These are phyloP conservation scores for Ustilago vetiveriae DNA, from an alignment of 1,284 basidiomycete species.

Conservation along the genomic window DNA sequence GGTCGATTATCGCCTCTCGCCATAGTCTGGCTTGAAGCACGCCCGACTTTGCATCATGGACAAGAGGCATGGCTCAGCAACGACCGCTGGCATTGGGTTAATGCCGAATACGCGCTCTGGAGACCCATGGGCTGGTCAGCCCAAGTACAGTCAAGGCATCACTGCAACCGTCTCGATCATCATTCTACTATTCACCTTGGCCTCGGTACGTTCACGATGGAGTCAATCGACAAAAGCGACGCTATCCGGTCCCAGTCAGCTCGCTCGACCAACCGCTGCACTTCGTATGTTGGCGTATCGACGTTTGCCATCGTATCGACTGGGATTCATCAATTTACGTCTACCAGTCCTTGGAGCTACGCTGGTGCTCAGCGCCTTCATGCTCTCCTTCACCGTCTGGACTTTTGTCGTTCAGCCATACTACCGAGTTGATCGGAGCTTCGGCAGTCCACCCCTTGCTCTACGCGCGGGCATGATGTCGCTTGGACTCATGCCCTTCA, in stretches of 20 bases:
- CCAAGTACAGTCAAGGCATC: conserved; percentile 47
- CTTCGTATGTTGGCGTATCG: conserved; percentile 32
- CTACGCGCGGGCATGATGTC: conserved; percentile 60
- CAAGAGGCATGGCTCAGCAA: conserved; percentile 25
- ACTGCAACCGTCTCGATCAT: conserved; percentile 30
- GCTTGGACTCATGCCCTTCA: conserved; percentile 58
- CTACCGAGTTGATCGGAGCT: conserved; percentile 46
- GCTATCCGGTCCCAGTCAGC: not conserved
- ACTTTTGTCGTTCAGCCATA: conserved; percentile 51
- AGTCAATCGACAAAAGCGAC: not conserved
- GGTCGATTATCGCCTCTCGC: not conserved
- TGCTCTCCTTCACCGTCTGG: conserved; percentile 49
- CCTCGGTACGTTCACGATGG: conserved; percentile 15
- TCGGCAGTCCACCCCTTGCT: conserved; percentile 55
- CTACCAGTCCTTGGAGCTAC: conserved; percentile 46
- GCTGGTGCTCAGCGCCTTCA: conserved; percentile 31
- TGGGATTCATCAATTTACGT: conserved; percentile 34
- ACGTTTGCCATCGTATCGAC: conserved; percentile 16
- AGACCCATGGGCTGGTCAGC: conserved; percentile 47
- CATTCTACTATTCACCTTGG: conserved; percentile 16
- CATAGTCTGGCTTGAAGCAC: not conserved
- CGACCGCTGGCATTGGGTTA: conserved; percentile 36
- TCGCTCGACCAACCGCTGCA: conserved; percentile 13
- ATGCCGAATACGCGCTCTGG: conserved; percentile 29
- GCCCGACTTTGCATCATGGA: conserved; percentile 8